Evolutionary conservation across 1,284 basidiomycete genomes (phyloP).

Genomic region (Puccinia polysora): DNA sequence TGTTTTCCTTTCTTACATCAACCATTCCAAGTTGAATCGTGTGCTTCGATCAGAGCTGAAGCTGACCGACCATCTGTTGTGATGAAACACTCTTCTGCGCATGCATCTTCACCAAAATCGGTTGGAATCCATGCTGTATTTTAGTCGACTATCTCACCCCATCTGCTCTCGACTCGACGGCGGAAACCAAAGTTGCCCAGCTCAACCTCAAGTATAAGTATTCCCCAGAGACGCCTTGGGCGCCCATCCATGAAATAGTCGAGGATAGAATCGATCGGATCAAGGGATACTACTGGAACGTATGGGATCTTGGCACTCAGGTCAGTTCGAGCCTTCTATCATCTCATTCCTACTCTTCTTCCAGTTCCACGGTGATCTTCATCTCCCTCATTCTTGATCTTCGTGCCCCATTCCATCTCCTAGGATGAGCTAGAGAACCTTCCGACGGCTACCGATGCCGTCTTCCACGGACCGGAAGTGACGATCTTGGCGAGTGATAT

Average conservation of each 20-base stretch:
- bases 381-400: too few relatives aligned
- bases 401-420: too few relatives aligned
- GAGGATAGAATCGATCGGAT: too few relatives aligned
- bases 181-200: conserved; percentile 61
- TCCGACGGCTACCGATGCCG: conserved; percentile 62
- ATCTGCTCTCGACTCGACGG: not conserved
- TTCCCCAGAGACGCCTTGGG: too few relatives aligned
- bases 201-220: conserved; percentile 78
- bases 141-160: too few relatives aligned
- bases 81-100: conserved; percentile 88
- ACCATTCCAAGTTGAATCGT: conserved; percentile 54
- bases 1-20: not conserved
- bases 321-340: not conserved
- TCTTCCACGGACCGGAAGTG: conserved; percentile 75
- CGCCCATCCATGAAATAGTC: too few relatives aligned
- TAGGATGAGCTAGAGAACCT: too few relatives aligned
- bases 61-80: conserved; percentile 96
- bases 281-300: too few relatives aligned
- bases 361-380: too few relatives aligned
- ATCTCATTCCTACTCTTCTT: too few relatives aligned
- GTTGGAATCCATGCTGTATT: not conserved
- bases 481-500: conserved; percentile 69
- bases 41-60: conserved; percentile 80
- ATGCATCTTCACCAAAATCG: conserved; percentile 78
- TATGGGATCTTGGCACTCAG: conserved; percentile 78